These are phyloP conservation scores for Sphaerobolus stellatus DNA, from an alignment of 1,284 basidiomycete genomes.

Conservation along the genomic window DNA sequence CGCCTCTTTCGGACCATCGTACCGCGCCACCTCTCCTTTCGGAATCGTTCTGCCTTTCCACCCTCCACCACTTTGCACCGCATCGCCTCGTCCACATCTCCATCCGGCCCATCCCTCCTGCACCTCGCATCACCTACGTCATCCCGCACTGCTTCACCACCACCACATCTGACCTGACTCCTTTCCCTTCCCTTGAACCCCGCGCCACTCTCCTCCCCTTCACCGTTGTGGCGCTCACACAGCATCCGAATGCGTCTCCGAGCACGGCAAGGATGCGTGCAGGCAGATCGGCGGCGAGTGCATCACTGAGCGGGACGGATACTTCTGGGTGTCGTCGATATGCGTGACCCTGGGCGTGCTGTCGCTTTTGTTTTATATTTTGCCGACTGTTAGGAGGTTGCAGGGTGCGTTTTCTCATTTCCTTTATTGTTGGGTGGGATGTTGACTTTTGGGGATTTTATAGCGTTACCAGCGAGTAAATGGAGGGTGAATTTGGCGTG, in stretches of 20 bases:
- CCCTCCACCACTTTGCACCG: no score
- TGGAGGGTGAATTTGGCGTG: constrained; percentile 7
- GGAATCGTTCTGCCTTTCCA: no score
- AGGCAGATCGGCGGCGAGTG: constrained; percentile 77
- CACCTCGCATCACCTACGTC: no score
- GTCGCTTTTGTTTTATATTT: constrained; percentile 75
- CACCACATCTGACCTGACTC: no score
- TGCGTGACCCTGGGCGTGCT: constrained; percentile 77
- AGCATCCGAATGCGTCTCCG: constrained; percentile 87
- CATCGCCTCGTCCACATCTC: no score
- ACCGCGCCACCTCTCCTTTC: no score
- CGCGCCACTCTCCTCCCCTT: not conserved
- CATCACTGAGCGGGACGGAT: constrained; percentile 85
- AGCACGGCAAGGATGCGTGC: constrained; percentile 83
- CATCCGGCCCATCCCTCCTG: no score
- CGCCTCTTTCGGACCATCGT: no score
- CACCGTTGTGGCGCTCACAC: not conserved
- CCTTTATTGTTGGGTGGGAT: not conserved
- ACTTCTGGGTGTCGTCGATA: constrained; percentile 81
- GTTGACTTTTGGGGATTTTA: not conserved
- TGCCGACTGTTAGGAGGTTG: constrained; percentile 81
- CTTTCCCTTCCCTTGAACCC: constrained; percentile 12
- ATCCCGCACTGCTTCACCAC: no score
- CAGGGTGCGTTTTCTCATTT: constrained; percentile 62
- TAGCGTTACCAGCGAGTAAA: constrained; percentile 10